Evolutionary conservation across 192 early-diverging fungal genomes (phyloP).

Genomic region (Lobosporangium transversale): DNA sequence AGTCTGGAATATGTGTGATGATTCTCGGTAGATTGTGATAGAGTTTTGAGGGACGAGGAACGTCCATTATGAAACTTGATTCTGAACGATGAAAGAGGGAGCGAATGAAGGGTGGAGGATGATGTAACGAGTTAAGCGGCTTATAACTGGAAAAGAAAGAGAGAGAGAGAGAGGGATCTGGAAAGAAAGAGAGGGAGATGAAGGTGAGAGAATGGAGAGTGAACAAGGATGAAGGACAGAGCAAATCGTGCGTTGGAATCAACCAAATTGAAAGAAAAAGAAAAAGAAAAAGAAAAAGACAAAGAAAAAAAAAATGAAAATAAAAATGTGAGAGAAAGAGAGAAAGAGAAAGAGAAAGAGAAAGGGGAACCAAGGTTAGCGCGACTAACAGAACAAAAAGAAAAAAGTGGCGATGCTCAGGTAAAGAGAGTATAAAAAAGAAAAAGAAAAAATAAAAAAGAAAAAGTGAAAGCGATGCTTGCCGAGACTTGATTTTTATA

Average conservation of each 20-base stretch:
- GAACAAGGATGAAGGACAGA: not conserved
- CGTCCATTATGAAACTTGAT: not conserved
- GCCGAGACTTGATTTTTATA: too few relatives aligned
- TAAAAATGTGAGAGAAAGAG: not conserved
- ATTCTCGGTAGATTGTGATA: conserved; percentile 16
- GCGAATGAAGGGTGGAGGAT: too few relatives aligned
- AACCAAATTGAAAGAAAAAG: not conserved
- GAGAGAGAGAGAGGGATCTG: not conserved
- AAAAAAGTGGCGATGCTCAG: not conserved
- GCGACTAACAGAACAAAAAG: not conserved
- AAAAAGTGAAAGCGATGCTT: not conserved
- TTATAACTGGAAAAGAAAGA: not conserved
- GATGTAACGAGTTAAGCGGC: too few relatives aligned
- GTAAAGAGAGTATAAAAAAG: not conserved
- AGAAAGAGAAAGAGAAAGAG: not conserved
- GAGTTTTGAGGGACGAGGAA: not conserved
- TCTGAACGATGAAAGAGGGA: not conserved
- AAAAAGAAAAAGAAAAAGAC: not conserved
- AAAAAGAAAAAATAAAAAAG: not conserved
- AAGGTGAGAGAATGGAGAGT: too few relatives aligned
- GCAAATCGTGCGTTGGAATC: not conserved
- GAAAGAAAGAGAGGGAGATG: not conserved
- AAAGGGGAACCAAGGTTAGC: not conserved
- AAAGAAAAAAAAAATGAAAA: not conserved
- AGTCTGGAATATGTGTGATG: not conserved